Conservation (phyloP, 306 rosid genomes). For the Inga laurina region DNA sequence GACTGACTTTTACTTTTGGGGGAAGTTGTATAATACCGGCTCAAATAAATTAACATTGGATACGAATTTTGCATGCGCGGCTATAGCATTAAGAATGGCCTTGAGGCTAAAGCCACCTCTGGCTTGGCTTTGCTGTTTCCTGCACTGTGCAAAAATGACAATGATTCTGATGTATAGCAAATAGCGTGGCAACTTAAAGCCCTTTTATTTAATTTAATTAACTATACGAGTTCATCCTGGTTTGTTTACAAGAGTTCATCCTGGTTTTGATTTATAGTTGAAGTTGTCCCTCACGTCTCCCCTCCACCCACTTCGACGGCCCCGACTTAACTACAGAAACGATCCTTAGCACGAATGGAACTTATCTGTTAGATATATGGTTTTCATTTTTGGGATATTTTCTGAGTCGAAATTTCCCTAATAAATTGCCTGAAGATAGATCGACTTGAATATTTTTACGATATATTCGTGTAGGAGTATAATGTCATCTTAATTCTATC, state of each 20-base stretch:
- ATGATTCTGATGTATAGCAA: neutral
- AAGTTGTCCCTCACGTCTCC: neutral
- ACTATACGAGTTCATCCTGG: neutral
- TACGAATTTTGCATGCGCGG: conserved; percentile 6
- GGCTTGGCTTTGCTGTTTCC: neutral
- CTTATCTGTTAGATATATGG: neutral
- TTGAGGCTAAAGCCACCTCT: neutral
- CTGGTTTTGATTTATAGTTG: neutral
- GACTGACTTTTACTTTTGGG: conserved; percentile 26
- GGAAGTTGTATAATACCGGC: conserved; percentile 32
- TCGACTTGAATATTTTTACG: neutral
- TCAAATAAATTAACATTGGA: conserved; percentile 13
- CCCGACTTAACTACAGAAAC: too few species aligned
- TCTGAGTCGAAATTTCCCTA: too few species aligned
- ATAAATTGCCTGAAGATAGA: too few species aligned
- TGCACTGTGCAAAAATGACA: neutral
- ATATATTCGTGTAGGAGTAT: neutral
- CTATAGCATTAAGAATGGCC: neutral
- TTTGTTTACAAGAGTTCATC: neutral
- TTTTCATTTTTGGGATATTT: neutral
- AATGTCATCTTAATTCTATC: too few species aligned
- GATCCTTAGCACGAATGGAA: too few species aligned
- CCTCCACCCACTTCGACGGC: too few species aligned
- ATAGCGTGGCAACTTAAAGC: neutral
- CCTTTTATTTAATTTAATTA: neutral